Evolutionary conservation across 768 basidiomycete genomes (phyloP).

Genomic region (Leccinum subgranulosum): DNA sequence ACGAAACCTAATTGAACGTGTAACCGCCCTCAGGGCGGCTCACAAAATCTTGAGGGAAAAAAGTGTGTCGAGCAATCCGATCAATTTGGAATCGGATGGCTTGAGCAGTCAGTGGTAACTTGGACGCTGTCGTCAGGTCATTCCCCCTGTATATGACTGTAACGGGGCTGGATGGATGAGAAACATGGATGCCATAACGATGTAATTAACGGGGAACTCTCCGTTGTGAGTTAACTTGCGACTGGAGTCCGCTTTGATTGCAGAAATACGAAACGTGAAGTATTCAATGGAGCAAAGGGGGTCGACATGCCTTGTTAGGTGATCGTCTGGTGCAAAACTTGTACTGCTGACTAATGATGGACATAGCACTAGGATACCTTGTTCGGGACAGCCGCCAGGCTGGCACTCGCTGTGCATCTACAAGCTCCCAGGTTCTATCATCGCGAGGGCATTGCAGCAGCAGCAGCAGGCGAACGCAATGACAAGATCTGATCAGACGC

Average conservation of each 20-base stretch:
- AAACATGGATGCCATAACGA: slow-evolving; percentile 28
- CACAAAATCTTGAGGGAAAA: slow-evolving; percentile 20
- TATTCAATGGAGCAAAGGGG: slow-evolving; percentile 5
- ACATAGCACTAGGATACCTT: not conserved
- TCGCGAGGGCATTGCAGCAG: slow-evolving; percentile 12
- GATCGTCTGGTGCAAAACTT: slow-evolving; percentile 17
- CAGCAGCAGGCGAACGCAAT: slow-evolving; percentile 13
- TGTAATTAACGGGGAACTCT: slow-evolving; percentile 30
- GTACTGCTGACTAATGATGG: slow-evolving; percentile 22
- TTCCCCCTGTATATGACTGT: slow-evolving; percentile 35
- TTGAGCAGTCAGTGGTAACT: slow-evolving; percentile 10
- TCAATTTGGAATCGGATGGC: slow-evolving; percentile 21
- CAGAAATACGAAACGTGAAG: slow-evolving; percentile 7
- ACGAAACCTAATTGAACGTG: slow-evolving; percentile 27
- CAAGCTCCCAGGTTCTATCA: slow-evolving; percentile 16
- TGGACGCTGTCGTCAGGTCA: slow-evolving; percentile 25
- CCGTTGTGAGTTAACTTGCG: slow-evolving; percentile 3
- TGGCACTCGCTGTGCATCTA: not conserved
- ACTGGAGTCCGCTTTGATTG: slow-evolving; percentile 8
- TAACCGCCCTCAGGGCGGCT: slow-evolving; percentile 21
- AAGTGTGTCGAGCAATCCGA: slow-evolving; percentile 11
- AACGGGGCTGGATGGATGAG: slow-evolving; percentile 24
- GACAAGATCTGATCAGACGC: slow-evolving; percentile 25
- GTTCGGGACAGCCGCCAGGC: not conserved
- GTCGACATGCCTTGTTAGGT: slow-evolving; percentile 18